Evolutionary conservation across 257 asterid species (phyloP).

Genomic region (Marsdenia floribunda): DNA sequence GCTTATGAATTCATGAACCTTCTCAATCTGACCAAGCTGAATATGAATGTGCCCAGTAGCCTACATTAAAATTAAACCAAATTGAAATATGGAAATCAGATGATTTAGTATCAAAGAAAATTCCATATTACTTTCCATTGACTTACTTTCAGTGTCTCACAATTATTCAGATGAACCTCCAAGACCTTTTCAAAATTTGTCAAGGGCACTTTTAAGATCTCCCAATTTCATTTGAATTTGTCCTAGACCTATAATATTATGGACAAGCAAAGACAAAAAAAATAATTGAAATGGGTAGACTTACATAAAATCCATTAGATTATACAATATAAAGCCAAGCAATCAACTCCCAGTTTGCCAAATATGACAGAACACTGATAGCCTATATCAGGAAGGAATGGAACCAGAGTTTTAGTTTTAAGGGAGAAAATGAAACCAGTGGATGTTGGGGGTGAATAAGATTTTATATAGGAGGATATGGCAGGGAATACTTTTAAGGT

Average conservation of each 20-base stretch:
- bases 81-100: conserved; percentile 5
- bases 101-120: conserved; percentile 6
- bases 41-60: conserved; percentile 46
- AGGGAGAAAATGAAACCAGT: no score
- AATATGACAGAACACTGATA: background rate
- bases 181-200: conserved; percentile 89
- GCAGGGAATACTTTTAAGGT: no score
- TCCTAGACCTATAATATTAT: conserved; percentile 64
- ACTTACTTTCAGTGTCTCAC: conserved; percentile 61
- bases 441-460: no score
- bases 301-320: background rate
- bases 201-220: conserved; percentile 78
- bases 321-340: background rate
- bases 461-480: no score
- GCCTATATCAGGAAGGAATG: background rate
- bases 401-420: no score
- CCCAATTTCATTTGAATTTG: conserved; percentile 81
- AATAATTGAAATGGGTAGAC: background rate
- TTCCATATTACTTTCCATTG: conserved; percentile 1
- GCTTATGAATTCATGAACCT: conserved; percentile 47
- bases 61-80: conserved; percentile 21
- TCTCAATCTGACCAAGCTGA: conserved; percentile 48
- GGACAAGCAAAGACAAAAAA: conserved; percentile 19
- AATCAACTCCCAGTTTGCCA: background rate
- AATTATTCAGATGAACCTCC: conserved; percentile 92